Evolutionary conservation across 1,139 yeast genomes (phyloP).

Genomic region (Pichia sp.): DNA sequence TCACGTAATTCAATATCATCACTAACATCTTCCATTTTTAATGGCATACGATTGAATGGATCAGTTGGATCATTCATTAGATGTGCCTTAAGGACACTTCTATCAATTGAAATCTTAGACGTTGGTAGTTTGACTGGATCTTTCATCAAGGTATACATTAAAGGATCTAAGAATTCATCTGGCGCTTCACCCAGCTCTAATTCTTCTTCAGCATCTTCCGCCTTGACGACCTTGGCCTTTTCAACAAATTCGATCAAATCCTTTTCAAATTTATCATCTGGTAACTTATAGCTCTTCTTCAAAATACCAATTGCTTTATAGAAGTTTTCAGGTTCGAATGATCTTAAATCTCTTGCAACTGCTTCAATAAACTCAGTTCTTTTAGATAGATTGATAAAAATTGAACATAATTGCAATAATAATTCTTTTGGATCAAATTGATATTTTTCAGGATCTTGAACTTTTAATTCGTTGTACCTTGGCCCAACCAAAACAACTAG

Average conservation of each 20-base stretch:
- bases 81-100: constrained; percentile 90
- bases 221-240: constrained; percentile 53
- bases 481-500: constrained; percentile 91
- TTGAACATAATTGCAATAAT: constrained; percentile 62
- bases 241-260: constrained; percentile 51
- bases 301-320: constrained; percentile 65
- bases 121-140: constrained; percentile 92
- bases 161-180: constrained; percentile 93
- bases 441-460: constrained; percentile 75
- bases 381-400: constrained; percentile 63
- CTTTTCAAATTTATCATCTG: constrained; percentile 43
- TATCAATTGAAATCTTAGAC: constrained; percentile 76
- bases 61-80: constrained; percentile 90
- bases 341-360: constrained; percentile 85
- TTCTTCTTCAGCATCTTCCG: constrained; percentile 73
- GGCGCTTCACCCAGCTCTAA: constrained; percentile 89
- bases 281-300: constrained; percentile 44
- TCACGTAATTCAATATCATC: constrained; percentile 64
- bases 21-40: constrained; percentile 78
- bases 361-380: constrained; percentile 67
- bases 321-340: constrained; percentile 63
- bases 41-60: constrained; percentile 91
- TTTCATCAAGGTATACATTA: constrained; percentile 91
- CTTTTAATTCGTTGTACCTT: constrained; percentile 82
- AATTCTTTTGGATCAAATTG: constrained; percentile 74